Evolutionary conservation across 768 basidiomycete genomes (phyloP).

Genomic region (Serpula lacrymans): DNA sequence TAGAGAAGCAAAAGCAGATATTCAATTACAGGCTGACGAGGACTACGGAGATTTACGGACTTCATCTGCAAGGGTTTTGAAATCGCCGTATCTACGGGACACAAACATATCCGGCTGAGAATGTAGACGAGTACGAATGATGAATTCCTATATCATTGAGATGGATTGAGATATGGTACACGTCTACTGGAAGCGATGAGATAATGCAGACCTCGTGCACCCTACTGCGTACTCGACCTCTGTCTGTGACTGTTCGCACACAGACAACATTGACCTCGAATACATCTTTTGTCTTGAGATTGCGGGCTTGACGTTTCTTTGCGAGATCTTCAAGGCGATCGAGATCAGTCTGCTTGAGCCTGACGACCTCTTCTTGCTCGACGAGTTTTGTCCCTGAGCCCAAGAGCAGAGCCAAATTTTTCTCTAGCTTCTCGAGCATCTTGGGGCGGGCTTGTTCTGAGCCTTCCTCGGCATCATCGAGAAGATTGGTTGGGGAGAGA

Average conservation of each 20-base stretch:
- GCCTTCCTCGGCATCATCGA: slow-evolving; percentile 51
- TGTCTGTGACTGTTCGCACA: slow-evolving; percentile 79
- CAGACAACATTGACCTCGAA: slow-evolving; percentile 93
- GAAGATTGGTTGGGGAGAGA: slow-evolving; percentile 55
- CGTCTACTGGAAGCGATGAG: slow-evolving; percentile 1
- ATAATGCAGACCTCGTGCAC: slow-evolving; percentile 74
- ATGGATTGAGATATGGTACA: slow-evolving; percentile 2
- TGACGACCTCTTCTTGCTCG: slow-evolving; percentile 86
- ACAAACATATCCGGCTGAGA: slow-evolving; percentile 78
- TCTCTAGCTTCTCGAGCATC: slow-evolving; percentile 75
- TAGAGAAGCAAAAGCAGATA: slow-evolving; percentile 28
- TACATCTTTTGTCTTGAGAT: slow-evolving; percentile 43
- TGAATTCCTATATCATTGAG: slow-evolving; percentile 70
- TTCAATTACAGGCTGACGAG: slow-evolving; percentile 6
- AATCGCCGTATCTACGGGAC: slow-evolving; percentile 92
- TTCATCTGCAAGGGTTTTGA: slow-evolving; percentile 82
- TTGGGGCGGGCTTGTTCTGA: slow-evolving; percentile 62
- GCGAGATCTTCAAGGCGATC: slow-evolving; percentile 73
- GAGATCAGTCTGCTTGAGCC: slow-evolving; percentile 82
- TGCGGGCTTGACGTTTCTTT: slow-evolving; percentile 54
- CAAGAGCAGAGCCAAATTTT: slow-evolving; percentile 80
- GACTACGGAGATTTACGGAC: slow-evolving; percentile 35
- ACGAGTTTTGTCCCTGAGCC: slow-evolving; percentile 77
- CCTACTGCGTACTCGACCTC: slow-evolving; percentile 80
- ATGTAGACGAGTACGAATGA: slow-evolving; percentile 81